Percentiles rank a stretch among this genome's conserved stretches.
Conservation (phyloP, 768 basidiomycete genomes). For the Pleurotus citrinopileatus region DNA sequence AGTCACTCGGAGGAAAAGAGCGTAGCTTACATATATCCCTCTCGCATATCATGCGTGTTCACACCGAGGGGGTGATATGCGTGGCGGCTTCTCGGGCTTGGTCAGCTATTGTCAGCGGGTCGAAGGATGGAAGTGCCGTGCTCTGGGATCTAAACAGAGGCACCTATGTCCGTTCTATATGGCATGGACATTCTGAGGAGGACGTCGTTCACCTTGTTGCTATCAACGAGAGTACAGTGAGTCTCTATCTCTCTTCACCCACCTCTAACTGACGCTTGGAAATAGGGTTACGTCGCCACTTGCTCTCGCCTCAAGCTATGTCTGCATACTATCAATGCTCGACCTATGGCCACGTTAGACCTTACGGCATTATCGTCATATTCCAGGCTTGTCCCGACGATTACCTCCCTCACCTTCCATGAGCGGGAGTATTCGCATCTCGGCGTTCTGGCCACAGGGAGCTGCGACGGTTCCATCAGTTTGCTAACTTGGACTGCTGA, state of each 20-base stretch:
- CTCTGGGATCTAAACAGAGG: conserved; percentile 90
- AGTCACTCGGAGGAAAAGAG: conserved; percentile 18
- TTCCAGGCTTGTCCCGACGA: conserved; percentile 44
- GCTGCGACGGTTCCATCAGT: conserved; percentile 70
- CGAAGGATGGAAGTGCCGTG: conserved; percentile 81
- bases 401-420: conserved; percentile 82
- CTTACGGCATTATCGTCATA: conserved; percentile 44
- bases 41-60: conserved; percentile 79
- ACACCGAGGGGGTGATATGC: conserved; percentile 63
- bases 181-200: conserved; percentile 51
- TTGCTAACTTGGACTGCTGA: conserved; percentile 86
- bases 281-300: conserved; percentile 83
- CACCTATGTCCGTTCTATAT: conserved; percentile 76
- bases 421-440: conserved; percentile 82
- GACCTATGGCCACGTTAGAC: conserved; percentile 71
- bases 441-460: conserved; percentile 80
- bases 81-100: conserved; percentile 76
- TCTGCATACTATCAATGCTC: conserved; percentile 85
- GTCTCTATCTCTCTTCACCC: conserved; percentile 18
- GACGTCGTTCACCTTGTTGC: conserved; percentile 62
- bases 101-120: conserved; percentile 82
- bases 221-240: conserved; percentile 85
- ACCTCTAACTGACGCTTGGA: conserved; percentile 5
- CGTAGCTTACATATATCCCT: conserved; percentile 33
- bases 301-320: conserved; percentile 71